Base-by-base conservation (phyloP, 306 rosid species). In the Quillaja saponaria region DNA sequence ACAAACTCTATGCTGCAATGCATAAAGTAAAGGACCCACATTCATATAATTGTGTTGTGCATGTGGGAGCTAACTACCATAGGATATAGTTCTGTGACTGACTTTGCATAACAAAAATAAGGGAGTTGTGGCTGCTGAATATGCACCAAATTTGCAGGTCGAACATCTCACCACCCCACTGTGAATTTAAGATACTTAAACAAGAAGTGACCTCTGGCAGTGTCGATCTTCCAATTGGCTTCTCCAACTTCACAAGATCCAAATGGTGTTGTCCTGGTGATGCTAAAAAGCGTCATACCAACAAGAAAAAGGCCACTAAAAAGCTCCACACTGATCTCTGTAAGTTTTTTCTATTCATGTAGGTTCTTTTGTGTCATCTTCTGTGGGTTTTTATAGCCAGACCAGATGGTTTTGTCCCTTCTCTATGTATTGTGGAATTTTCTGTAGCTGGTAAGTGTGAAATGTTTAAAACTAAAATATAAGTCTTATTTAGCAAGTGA, bases 281-380 rank as follows among this genome's bases (percentile, higher is more conserved):
- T 34, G 28, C 37, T 7, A 85, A 76, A 62, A 84, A 44, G 74
- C 61, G 85, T 3, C 68, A 66, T 21, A 80, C 53, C 76, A 80
- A 66, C 69, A 71, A 69, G 67, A 67, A 40, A 58, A 81, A 60
- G 75, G 65, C 85, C 19, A 66, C 66, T 14, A 85, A 80, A 76
- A 78, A 58, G 71, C 1, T 49, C 41, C 77, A 67, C 19, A 6
- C 8, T 48, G 72, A 65, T 39, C 76, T 20, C 46, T 4, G 89
- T 85, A 79, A 71, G 91, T 49, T 55, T 64, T 12, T 34, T 1
- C 20, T 28, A 21, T 54, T 42, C 16, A 50, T 53, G 5, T 3
- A 8, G 8, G 7, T 34, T 18, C 41, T 67, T 61, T 67, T 61
- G 40, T 17, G 10, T 55, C 40, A 6, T 52, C 10, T 45, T 21